Conservation (phyloP, 192 early-diverging fungal species). For the Chytriomyces sp. region DNA sequence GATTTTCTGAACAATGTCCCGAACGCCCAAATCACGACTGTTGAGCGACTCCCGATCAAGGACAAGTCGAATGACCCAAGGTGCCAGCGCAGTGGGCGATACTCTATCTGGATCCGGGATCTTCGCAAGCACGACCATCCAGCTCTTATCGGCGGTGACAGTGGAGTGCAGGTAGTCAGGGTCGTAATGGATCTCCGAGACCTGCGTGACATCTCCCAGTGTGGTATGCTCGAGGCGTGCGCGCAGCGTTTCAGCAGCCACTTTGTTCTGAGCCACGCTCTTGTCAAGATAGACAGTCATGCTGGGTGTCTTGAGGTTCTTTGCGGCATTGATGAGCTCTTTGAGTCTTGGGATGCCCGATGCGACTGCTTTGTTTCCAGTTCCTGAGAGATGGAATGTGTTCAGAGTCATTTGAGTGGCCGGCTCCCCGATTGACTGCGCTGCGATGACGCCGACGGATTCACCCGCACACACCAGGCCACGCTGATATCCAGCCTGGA, state of each 20-base stretch:
- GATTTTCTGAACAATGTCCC: too few relatives aligned
- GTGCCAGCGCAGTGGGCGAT: background rate
- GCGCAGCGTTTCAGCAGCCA: background rate
- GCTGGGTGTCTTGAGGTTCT: too few relatives aligned
- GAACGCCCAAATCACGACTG: too few relatives aligned
- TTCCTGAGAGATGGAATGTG: too few relatives aligned
- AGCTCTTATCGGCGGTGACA: background rate
- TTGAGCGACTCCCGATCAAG: too few relatives aligned
- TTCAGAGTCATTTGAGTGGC: too few relatives aligned
- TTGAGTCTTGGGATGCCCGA: too few relatives aligned
- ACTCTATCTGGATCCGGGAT: background rate
- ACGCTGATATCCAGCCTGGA: too few relatives aligned
- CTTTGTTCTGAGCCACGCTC: slow-evolving; percentile 86
- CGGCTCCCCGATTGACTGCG: slow-evolving; percentile 97
- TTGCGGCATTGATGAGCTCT: too few relatives aligned
- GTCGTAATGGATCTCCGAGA: background rate
- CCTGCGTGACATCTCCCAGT: background rate
- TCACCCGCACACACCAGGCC: slow-evolving; percentile 46
- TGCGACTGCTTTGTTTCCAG: too few relatives aligned
- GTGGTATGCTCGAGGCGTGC: slow-evolving; percentile 2
- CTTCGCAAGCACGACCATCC: background rate
- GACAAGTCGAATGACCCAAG: too few relatives aligned
- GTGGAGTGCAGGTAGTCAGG: slow-evolving; percentile 3
- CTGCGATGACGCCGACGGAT: slow-evolving; percentile 96
- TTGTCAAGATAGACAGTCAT: too few relatives aligned